phyloP scores from a whole-genome alignment of 495 filamentous ascomycete genomes.

The Penicillium macrosclerotiorum region DNA sequence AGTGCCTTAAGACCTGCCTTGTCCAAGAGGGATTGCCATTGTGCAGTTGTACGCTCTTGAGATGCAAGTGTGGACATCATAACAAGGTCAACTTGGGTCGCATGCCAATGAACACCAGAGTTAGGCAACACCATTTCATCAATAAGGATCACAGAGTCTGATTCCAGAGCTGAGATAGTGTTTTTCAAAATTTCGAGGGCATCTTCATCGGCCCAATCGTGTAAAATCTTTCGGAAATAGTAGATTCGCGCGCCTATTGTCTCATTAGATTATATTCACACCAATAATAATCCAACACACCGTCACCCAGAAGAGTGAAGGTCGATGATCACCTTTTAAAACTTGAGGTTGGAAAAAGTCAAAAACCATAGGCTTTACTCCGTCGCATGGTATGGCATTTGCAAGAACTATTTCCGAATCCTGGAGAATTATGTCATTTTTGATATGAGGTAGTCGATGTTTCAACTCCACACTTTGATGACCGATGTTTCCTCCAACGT shows the following conservation, averaged over 20 bases:
- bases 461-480: slow-evolving; percentile 41
- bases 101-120: slow-evolving; percentile 17
- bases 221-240: slow-evolving; percentile 46
- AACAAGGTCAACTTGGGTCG: slow-evolving; percentile 26
- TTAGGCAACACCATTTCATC: slow-evolving; percentile 39
- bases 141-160: slow-evolving; percentile 37
- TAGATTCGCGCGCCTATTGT: slow-evolving; percentile 41
- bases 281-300: not conserved
- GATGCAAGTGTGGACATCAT: slow-evolving; percentile 30
- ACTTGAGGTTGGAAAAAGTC: slow-evolving; percentile 48
- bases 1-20: slow-evolving; percentile 32
- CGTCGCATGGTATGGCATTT: slow-evolving; percentile 26
- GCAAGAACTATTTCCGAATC: slow-evolving; percentile 40
- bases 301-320: not conserved
- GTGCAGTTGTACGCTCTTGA: slow-evolving; percentile 27
- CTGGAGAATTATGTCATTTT: slow-evolving; percentile 44
- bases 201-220: slow-evolving; percentile 43
- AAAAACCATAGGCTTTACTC: slow-evolving; percentile 38
- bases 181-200: slow-evolving; percentile 36
- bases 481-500: slow-evolving; percentile 49
- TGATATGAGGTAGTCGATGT: slow-evolving; percentile 28
- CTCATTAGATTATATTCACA: not conserved
- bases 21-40: slow-evolving; percentile 38
- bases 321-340: slow-evolving; percentile 30
- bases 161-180: slow-evolving; percentile 29